Base-by-base conservation (phyloP, 2,329 filamentous ascomycete species). In the Thelonectria blattea region DNA sequence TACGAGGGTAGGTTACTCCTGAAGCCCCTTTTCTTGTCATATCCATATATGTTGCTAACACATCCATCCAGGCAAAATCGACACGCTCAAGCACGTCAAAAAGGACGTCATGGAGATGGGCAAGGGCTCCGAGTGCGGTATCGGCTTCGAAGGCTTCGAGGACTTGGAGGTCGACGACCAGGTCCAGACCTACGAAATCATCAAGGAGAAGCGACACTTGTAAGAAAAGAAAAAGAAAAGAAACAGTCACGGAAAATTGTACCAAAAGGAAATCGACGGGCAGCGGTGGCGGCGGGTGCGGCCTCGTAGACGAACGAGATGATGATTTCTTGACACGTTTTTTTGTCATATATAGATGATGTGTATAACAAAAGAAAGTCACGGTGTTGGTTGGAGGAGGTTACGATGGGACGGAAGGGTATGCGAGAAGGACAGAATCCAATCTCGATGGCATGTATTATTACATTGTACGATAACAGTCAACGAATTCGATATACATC, bases 111-210 rank as follows among this genome's bases (percentile, higher is more conserved):
- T 82, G 47, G 92, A 97, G 72, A 95, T 96, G 88, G 88, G 88
- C 70, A 98, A 96, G 78, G 93, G 93, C 60, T 87, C 85, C n/a
- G 95, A 99, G 77, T 99, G 95, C 71, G 95, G 95, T 66, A 89
- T 99, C 67, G 88, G 87, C 53, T 94, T 99, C 71, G 87, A 90
- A 3, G 84, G 82, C 32, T 99, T 92, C 87, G 83, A 90, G 49
- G 90, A 87, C 20, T 90, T 98, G 73, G 75, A 89, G 71, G 81
- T 87, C 14, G 95, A 94, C 27, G 95, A 99, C 77, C 86, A 89
- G 74, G 85, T 99, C 63, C 95, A 98, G 79, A 89, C 88, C 34
- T 96, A 93, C 71, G 92, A 97, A 72, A 90, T 93, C 76, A 83
- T 88, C 17, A 78, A 77, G 57, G 91, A 95, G 78, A 90, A 90